Evolutionary conservation across 2,329 filamentous ascomycete genomes (phyloP).

Genomic region (Fusarium camptoceras): DNA sequence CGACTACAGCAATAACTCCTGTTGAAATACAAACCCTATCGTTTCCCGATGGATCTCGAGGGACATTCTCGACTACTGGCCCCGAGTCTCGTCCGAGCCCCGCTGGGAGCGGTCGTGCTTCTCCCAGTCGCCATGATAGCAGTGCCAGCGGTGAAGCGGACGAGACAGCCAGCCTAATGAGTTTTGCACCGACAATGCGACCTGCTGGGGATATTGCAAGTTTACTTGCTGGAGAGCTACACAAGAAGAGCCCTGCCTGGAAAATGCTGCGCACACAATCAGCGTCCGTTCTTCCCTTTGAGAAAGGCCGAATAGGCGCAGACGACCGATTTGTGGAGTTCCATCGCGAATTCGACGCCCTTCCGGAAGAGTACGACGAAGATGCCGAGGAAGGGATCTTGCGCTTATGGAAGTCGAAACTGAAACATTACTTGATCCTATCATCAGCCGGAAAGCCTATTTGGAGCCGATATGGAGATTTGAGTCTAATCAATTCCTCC

Average conservation of each 20-base stretch:
- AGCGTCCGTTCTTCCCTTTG: conserved; percentile 70
- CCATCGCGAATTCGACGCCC: conserved; percentile 79
- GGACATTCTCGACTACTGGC: conserved; percentile 66
- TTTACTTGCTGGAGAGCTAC: conserved; percentile 78
- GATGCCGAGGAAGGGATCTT: conserved; percentile 68
- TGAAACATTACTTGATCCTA: conserved; percentile 97
- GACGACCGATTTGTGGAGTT: conserved; percentile 75
- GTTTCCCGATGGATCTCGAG: conserved; percentile 75
- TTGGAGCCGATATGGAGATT: conserved; percentile 93
- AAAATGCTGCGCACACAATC: conserved; percentile 73
- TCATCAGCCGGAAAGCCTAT: conserved; percentile 97
- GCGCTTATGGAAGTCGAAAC: conserved; percentile 85
- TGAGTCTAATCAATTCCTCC: conserved; percentile 89
- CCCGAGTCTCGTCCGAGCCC: conserved; percentile 54
- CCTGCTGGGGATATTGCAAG: conserved; percentile 81
- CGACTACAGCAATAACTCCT: conserved; percentile 87
- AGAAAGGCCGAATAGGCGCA: conserved; percentile 58
- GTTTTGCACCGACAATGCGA: conserved; percentile 72
- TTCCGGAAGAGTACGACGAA: conserved; percentile 66
- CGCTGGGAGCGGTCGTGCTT: conserved; percentile 55
- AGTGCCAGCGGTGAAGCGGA: conserved; percentile 62
- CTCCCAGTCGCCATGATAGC: conserved; percentile 50
- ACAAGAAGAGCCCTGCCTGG: conserved; percentile 76
- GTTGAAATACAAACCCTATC: conserved; percentile 83
- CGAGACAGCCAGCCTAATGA: conserved; percentile 74